Evolutionary conservation across 768 basidiomycete genomes (phyloP).

Genomic region (Mycena metata): DNA sequence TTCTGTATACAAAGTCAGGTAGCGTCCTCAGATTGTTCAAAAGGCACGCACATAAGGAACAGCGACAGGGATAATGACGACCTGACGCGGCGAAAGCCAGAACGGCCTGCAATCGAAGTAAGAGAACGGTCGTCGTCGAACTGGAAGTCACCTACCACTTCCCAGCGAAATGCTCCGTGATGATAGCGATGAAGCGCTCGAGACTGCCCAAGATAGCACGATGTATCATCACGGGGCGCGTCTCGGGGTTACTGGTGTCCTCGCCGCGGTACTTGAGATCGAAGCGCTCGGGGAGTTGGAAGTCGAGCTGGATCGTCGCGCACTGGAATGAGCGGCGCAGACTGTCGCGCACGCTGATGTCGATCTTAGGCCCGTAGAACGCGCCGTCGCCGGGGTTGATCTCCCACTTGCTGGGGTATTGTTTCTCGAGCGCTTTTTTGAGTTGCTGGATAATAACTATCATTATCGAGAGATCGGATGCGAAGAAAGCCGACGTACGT

Average conservation of each 20-base stretch:
- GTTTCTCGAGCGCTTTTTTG: slow-evolving; percentile 83
- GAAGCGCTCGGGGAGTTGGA: slow-evolving; percentile 97
- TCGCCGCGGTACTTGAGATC: slow-evolving; percentile 90
- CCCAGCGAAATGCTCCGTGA: slow-evolving; percentile 97
- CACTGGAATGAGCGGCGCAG: slow-evolving; percentile 96
- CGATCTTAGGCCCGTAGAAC: slow-evolving; percentile 99
- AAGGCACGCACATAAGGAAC: slow-evolving; percentile 79
- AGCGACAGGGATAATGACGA: slow-evolving; percentile 94
- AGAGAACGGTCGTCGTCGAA: slow-evolving; percentile 6
- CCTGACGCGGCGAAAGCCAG: slow-evolving; percentile 98
- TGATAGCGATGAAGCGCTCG: slow-evolving; percentile 96
- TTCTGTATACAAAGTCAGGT: slow-evolving; percentile 64
- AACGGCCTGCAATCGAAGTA: slow-evolving; percentile 78
- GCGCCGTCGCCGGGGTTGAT: slow-evolving; percentile 97
- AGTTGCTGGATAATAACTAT: slow-evolving; percentile 72
- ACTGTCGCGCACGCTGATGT: slow-evolving; percentile 96
- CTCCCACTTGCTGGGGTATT: slow-evolving; percentile 91
- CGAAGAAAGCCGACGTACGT: slow-evolving; percentile 56
- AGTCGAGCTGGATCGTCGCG: slow-evolving; percentile 98
- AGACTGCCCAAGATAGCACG: slow-evolving; percentile 95
- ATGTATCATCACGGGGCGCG: slow-evolving; percentile 97
- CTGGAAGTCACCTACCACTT: slow-evolving; percentile 79
- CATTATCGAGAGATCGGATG: not conserved
- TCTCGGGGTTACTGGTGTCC: slow-evolving; percentile 65
- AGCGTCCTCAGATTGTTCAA: not conserved